Base-by-base conservation (phyloP, 148 eudicot species). In the Nepenthes mirabilis region DNA sequence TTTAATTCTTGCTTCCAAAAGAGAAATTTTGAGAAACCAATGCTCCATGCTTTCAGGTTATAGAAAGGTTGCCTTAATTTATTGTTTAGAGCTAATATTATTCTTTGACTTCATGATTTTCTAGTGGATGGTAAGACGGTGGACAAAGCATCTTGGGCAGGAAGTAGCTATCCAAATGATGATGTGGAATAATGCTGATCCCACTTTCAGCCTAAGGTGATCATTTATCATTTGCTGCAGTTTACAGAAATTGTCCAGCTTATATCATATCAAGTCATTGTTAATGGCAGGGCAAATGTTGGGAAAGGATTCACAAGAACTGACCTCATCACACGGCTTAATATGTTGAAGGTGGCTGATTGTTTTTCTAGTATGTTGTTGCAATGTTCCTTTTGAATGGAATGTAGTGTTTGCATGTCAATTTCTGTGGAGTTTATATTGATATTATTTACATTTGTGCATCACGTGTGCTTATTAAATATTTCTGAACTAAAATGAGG, bases 101-200 rank as follows among this genome's bases (percentile, higher is more conserved):
- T 32, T 37, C 11, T 52, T 55, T 56, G 59, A 59, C 36, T 47
- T 66, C 52, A 57, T 36, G 14, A 72, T 54, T 23, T 43, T 14
- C 62, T 60, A 91, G 96, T 91, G 98, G 96, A 88, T 91, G 94
- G 96, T 91, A 59, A 85, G 96, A 75, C 78, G 96, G 49, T 91
- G 98, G 98, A 83, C 67, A 32, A 85, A 79, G 70, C 63, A 78
- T 68, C 68, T 91, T 43, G 98, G 98, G 58, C 78, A 53, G 63
- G 96, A 88, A 56, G 83, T 74, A 70, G 83, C 98, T 70, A 73
- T 91, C 56, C 74, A 81, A 76, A 68, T 91, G 65, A 91, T 91
- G 98, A 82, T 62, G 47, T 88, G 98, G 98, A 91, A 91, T 69
- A 91, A 91, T 67, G 76, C 72, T 56, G 81, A 78, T 73, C 98